Conservation (phyloP, 2,329 filamentous ascomycete species). For the Xylariaceae sp. region DNA sequence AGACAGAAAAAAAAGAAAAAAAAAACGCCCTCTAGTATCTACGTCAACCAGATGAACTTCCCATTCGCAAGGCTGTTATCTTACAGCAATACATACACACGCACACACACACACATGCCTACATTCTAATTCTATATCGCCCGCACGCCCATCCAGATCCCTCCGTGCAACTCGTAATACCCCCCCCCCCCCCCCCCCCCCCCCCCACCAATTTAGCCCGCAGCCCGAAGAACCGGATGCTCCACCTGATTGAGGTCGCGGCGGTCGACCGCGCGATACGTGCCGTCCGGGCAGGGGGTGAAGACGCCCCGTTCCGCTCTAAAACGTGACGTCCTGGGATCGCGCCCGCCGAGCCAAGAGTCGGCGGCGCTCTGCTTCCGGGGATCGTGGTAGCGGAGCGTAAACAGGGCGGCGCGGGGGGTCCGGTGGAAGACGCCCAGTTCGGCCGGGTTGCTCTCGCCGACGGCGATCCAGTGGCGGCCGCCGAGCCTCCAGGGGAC, state of each 20-base stretch:
- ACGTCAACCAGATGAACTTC: not conserved
- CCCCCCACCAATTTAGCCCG: no score
- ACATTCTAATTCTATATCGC: no score
- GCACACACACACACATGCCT: no score
- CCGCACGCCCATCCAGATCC: no score
- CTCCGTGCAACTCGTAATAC: not conserved
- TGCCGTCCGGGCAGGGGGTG: slow-evolving; percentile 4
- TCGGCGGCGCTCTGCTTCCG: not conserved
- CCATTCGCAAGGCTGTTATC: not conserved
- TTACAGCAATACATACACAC: no score
- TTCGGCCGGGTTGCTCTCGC: slow-evolving; percentile 6
- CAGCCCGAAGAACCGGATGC: not conserved
- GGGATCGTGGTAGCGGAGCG: slow-evolving; percentile 30
- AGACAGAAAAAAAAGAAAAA: no score
- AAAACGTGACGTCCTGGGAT: slow-evolving; percentile 9
- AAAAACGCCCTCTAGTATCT: not conserved
- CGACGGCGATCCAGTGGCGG: slow-evolving; percentile 41
- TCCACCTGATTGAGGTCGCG: slow-evolving; percentile 1
- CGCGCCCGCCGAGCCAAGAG: slow-evolving; percentile 28
- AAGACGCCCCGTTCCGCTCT: slow-evolving; percentile 15
- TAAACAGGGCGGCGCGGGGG: slow-evolving; percentile 31
- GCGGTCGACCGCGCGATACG: slow-evolving; percentile 7
- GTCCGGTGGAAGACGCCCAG: slow-evolving; percentile 26
- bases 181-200: no score
- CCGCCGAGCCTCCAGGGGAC: slow-evolving; percentile 75